Base-by-base conservation (phyloP, 2,329 filamentous ascomycete species). In the Exophiala bonariae region DNA sequence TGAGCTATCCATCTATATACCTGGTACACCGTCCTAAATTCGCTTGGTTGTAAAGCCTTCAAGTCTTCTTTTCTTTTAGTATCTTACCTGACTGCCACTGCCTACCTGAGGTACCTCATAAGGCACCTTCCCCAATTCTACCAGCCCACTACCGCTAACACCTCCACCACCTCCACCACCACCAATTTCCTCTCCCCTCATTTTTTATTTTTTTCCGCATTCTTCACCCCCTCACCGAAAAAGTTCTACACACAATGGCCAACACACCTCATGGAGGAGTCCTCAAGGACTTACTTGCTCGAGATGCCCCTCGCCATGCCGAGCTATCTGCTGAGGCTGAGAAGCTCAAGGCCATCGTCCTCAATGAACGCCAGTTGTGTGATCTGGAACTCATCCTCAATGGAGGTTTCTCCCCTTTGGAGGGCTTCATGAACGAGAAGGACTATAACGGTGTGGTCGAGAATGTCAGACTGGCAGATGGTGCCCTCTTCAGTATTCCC, bases 361-460 rank as follows among this genome's bases (percentile, higher is more conserved):
- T 99, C 59, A 87, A 82, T 41, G 93, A 99, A 80, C 85, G 93
- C 64, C 93, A 99, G 74, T 84, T 99, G 40, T 99, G 93, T 74
- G 93, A 99, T 79, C 80, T 99, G 59, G 93, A 99, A 75, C 75
- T 99, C 72, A 90, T 99, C 65, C 84, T 99, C 71, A 97, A 90
- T 71, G 93, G 93, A 68, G 93, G 93, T 58, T 99, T 99, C 78
- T 96, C 91, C 57, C 93, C 93, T 50, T 82, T 99, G 32, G 92
- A 99, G 82, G 93, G 91, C 64, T 99, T 99, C 78, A 86, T 99
- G 87, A 96, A 82, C 71, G 84, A 99, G 79, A 86, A 89, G 74
- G 93, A 99, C 73, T 99, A 96, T 79, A 87, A 95, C 72, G 85
- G 87, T 56, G 93, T 99, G 56, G 91, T 96, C 59, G 84, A 86